These are phyloP conservation scores for Xanthoceras sorbifolium DNA, from an alignment of 345 rosid species.

Conservation along the genomic window DNA sequence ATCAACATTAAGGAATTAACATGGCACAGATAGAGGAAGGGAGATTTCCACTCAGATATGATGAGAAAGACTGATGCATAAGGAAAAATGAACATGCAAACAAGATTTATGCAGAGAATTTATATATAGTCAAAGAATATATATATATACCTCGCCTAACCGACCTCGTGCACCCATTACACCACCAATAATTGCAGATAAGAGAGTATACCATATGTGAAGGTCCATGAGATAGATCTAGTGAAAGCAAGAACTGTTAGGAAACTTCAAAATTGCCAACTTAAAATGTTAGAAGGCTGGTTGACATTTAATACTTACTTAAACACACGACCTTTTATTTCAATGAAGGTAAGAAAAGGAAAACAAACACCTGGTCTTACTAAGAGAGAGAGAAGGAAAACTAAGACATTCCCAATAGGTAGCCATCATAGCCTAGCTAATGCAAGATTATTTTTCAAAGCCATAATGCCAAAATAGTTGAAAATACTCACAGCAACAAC, in stretches of 20 bases:
- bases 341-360: background rate
- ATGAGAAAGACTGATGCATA: constrained; percentile 17
- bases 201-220: constrained; percentile 88
- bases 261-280: background rate
- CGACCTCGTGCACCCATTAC: constrained; percentile 99
- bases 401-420: background rate
- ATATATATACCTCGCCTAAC: constrained; percentile 80
- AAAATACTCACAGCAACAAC: constrained; percentile 79
- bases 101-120: background rate
- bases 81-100: background rate
- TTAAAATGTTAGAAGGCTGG: background rate
- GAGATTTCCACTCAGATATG: background rate
- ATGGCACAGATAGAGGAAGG: constrained; percentile 7
- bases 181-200: constrained; percentile 95
- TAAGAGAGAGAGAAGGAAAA: background rate
- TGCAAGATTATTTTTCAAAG: constrained; percentile 2
- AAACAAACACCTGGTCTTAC: background rate
- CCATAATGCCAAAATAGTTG: constrained; percentile 9
- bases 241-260: background rate
- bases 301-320: background rate
- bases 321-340: background rate
- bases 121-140: background rate
- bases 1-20: constrained; percentile 18
- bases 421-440: constrained; percentile 6
- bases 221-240: constrained; percentile 98